A percentile compares a stretch with the other conserved stretches of the same genome.
Evolutionary conservation across 2,329 filamentous ascomycete species (phyloP).

Genomic region (Epichloe coenophiala): DNA sequence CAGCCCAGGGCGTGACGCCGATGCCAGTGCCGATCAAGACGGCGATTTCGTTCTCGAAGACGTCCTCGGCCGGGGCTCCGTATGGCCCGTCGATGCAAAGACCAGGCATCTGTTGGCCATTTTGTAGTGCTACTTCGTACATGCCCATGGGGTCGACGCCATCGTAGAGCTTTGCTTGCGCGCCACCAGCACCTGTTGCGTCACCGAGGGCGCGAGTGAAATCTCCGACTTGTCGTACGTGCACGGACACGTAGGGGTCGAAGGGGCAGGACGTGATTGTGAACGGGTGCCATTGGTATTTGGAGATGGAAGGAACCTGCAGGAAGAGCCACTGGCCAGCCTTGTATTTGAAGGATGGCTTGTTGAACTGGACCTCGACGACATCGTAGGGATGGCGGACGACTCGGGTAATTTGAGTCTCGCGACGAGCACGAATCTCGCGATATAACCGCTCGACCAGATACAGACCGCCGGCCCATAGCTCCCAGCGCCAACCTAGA

Average conservation of each 20-base stretch:
- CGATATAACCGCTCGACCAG: conserved; percentile 80
- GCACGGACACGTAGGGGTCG: conserved; percentile 86
- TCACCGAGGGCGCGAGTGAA: conserved; percentile 92
- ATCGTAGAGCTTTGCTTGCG: conserved; percentile 82
- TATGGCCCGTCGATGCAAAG: conserved; percentile 92
- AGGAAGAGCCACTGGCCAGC: conserved; percentile 97
- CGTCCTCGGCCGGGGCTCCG: conserved; percentile 91
- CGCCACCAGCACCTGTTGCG: conserved; percentile 77
- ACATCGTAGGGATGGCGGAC: conserved; percentile 94
- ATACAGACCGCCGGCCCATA: conserved; percentile 75
- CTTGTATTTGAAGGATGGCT: conserved; percentile 96
- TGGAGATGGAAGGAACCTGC: conserved; percentile 78
- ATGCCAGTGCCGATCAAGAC: conserved; percentile 79
- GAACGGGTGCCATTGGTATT: conserved; percentile 94
- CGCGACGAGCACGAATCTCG: conserved; percentile 70
- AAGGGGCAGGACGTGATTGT: conserved; percentile 97
- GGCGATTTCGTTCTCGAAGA: conserved; percentile 85
- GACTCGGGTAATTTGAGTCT: conserved; percentile 84
- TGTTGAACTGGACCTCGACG: conserved; percentile 93
- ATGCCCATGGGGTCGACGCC: conserved; percentile 85
- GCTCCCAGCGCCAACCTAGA: conserved; percentile 93
- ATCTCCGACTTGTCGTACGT: conserved; percentile 92
- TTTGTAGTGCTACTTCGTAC: conserved; percentile 93
- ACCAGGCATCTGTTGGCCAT: conserved; percentile 81
- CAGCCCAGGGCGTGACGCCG: conserved; percentile 75